Base-by-base conservation (phyloP, 495 filamentous ascomycete genomes). In the Bacidia rubella region DNA sequence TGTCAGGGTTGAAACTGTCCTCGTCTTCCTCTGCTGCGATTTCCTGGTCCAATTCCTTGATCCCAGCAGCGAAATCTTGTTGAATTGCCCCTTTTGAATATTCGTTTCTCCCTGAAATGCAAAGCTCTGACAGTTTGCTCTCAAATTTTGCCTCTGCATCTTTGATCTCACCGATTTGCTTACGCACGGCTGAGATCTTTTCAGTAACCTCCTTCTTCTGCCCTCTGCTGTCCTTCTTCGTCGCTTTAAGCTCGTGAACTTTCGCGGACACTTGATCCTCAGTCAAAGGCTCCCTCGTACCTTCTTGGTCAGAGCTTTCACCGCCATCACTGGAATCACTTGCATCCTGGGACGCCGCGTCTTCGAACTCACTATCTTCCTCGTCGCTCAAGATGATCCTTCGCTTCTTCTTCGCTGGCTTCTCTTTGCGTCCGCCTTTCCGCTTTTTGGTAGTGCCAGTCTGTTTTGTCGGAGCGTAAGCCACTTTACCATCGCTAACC, bases 21-120 rank as follows among this genome's bases (percentile, higher is more conserved):
- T 66, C 65, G 49, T 74, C 70, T 44, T 67, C 63, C 54, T 69
- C 70, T 19, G 65, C 66, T 5, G 68, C 67, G 40, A 68, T 60
- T 47, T 77, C 74, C 44, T 71, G 60, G 56, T 79, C 76, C 15
- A 79, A 63, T 55, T 76, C 71, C 55, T 60, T 66, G n/a, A 82
- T 68, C 0, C 77, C 76, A 11, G 66, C 64, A 5, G 74, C 74
- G 57, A 80, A 84, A 46, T 83, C 77, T 4, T 64, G 58, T 57
- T 73, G 72, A 12, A 82, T 78, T 0, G 68, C 68, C 1, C 56
- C 57, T 38, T 71, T 69, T 0, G 75, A 74, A 46, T 74, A 78
- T 0, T 68, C 47, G 47, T 83, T 83, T 11, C 79, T 67, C 26
- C 66, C 74, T 15, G 66, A 59, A 32, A 83, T 76, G 49, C 78